These are phyloP conservation scores for Davidsoniella australis DNA, from an alignment of 2,329 filamentous ascomycete species.

Conservation along the genomic window DNA sequence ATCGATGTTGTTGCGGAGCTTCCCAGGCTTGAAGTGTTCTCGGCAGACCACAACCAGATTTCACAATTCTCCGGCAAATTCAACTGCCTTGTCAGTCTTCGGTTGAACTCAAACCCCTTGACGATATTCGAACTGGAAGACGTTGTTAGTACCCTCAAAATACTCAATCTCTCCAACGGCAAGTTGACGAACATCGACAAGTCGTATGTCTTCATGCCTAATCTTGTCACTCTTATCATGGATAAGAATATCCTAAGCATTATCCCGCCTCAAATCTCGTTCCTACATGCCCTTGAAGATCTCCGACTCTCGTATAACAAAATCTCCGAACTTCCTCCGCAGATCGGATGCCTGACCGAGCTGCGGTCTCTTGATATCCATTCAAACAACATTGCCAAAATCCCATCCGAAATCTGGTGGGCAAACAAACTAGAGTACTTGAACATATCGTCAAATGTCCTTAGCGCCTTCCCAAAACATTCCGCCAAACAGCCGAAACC, in stretches of 20 bases:
- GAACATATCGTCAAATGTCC: slow-evolving; percentile 87
- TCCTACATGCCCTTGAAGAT: slow-evolving; percentile 66
- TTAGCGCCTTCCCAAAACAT: slow-evolving; percentile 81
- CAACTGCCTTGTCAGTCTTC: slow-evolving; percentile 62
- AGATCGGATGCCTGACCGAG: slow-evolving; percentile 76
- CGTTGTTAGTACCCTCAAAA: slow-evolving; percentile 64
- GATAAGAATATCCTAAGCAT: slow-evolving; percentile 95
- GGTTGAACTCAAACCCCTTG: slow-evolving; percentile 86
- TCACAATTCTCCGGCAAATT: slow-evolving; percentile 86
- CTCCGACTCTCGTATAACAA: slow-evolving; percentile 90
- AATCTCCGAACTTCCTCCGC: slow-evolving; percentile 63
- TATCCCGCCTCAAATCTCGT: slow-evolving; percentile 70
- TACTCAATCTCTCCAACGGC: slow-evolving; percentile 76
- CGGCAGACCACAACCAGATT: slow-evolving; percentile 82
- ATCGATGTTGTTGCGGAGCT: slow-evolving; percentile 77
- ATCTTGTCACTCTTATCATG: slow-evolving; percentile 71
- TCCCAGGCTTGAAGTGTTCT: slow-evolving; percentile 72
- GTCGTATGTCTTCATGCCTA: slow-evolving; percentile 73
- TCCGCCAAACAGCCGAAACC: slow-evolving; percentile 49
- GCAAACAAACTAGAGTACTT: slow-evolving; percentile 77
- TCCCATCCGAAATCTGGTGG: slow-evolving; percentile 94
- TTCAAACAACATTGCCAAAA: slow-evolving; percentile 78
- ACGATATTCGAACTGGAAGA: slow-evolving; percentile 77
- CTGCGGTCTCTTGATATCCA: slow-evolving; percentile 74
- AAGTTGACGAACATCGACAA: slow-evolving; percentile 84